Percentiles rank a stretch among this genome's conserved stretches.
These are phyloP conservation scores for Thecaphora thlaspeos DNA, from an alignment of 1,284 basidiomycete species.

Conservation along the genomic window DNA sequence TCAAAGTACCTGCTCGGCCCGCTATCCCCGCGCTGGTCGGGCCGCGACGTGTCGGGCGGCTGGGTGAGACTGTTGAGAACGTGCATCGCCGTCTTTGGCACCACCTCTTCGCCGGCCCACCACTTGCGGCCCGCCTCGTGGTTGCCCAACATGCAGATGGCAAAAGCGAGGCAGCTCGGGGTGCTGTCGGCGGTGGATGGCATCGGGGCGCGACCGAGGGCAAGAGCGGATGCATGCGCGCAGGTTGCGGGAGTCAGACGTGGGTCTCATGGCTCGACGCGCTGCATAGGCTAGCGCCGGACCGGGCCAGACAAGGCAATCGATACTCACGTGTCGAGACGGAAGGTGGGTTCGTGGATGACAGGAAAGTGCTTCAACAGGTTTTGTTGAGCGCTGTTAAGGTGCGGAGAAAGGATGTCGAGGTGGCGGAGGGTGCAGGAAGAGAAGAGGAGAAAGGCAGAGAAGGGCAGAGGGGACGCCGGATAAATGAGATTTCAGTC, in stretches of 20 bases:
- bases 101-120: slow-evolving; percentile 50
- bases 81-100: slow-evolving; percentile 27
- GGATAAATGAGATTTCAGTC: too few species aligned
- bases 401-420: too few species aligned
- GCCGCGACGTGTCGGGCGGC: slow-evolving; percentile 2
- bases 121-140: slow-evolving; percentile 45
- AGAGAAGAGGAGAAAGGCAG: too few species aligned
- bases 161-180: slow-evolving; percentile 44
- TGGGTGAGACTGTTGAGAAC: slow-evolving; percentile 19
- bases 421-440: too few species aligned
- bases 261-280: too few species aligned
- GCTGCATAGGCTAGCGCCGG: too few species aligned
- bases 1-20: slow-evolving; percentile 22
- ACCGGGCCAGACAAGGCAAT: too few species aligned
- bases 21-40: slow-evolving; percentile 7
- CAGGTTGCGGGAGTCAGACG: too few species aligned
- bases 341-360: slow-evolving; percentile 49
- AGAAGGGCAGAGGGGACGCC: too few species aligned
- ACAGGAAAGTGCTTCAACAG: slow-evolving; percentile 49
- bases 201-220: too few species aligned
- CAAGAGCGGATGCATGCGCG: too few species aligned
- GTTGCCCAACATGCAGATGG: slow-evolving; percentile 45
- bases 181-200: slow-evolving; percentile 8
- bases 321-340: slow-evolving; percentile 29
- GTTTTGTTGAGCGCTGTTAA: slow-evolving; percentile 40